Evolutionary conservation across 1,139 yeast genomes (phyloP).

Genomic region (Pichiaceae sp.): DNA sequence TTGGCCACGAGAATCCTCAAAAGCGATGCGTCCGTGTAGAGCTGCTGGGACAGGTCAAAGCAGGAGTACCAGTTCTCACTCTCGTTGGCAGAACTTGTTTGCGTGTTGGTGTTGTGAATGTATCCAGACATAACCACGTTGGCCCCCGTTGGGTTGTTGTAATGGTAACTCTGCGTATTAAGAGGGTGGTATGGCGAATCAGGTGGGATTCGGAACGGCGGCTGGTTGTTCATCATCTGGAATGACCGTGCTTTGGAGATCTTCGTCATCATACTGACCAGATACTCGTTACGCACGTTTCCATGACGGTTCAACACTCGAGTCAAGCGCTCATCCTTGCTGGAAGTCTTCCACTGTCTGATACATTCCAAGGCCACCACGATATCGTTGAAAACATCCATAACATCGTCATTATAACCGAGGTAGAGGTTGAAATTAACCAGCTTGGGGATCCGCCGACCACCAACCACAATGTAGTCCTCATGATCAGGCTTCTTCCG

Average conservation of each 20-base stretch:
- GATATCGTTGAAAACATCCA: slow-evolving; percentile 34
- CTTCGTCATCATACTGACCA: slow-evolving; percentile 7
- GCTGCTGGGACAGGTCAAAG: slow-evolving; percentile 47
- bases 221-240: slow-evolving; percentile 17
- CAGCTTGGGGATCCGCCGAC: slow-evolving; percentile 26
- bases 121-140: slow-evolving; percentile 25
- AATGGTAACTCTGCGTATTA: slow-evolving; percentile 13
- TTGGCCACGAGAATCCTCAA: slow-evolving; percentile 31
- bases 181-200: slow-evolving; percentile 22
- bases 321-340: slow-evolving; percentile 1
- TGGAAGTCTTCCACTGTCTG: slow-evolving; percentile 17
- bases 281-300: slow-evolving; percentile 8
- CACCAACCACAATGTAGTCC: slow-evolving; percentile 31
- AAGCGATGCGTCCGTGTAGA: slow-evolving; percentile 37
- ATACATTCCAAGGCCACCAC: slow-evolving; percentile 31
- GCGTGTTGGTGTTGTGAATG: slow-evolving; percentile 20
- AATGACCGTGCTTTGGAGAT: slow-evolving; percentile 21
- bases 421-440: slow-evolving; percentile 37
- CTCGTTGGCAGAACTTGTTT: slow-evolving; percentile 14
- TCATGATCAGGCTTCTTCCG: background rate
- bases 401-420: slow-evolving; percentile 44
- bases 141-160: slow-evolving; percentile 20
- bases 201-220: slow-evolving; percentile 21
- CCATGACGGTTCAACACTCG: slow-evolving; percentile 7
- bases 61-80: slow-evolving; percentile 35